Evolutionary conservation across 305 asterid species (phyloP), one percentile per base, ranked within the genome.

Genomic region (Solanum aculeatissimum): DNA sequence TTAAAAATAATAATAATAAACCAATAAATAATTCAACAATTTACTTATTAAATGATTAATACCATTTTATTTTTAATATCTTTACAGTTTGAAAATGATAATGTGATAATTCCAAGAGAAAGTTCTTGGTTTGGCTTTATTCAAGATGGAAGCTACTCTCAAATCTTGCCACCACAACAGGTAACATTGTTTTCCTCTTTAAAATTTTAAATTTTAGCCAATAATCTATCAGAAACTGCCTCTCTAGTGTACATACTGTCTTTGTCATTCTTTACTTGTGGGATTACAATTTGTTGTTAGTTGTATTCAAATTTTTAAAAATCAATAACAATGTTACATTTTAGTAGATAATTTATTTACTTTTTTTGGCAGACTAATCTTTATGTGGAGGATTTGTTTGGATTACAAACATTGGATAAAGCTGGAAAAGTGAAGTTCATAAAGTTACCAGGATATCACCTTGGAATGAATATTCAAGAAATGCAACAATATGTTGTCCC

Each of bases 341-440:
- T 16, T 53, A 80, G 9, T 18, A 69, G 19, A n/a, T 16, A 10
- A n/a, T 21, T 23, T 42, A 25, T 29, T 45, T 16, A 6, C 6
- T 15, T 35, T 9, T 57, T 43, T 84, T 74, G 69, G 83, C 87
- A 90, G 91, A 89, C 90, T 2, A 40, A 86, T 63, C 87, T 89
- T 32, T 91, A 89, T 49, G n/a, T 38, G 0, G 92, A 91, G 86
- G 93, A 91, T 54, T 87, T 86, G 88, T 89, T 91, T 83, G 92
- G 93, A 19, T 79, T 91, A 84, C 87, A 82, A 85, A 87, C 87
- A 32, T 84, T 91, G 82, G 93, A 91, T 81, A 88, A 88, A 38
- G 90, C 88, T 1, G 89, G 91, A 57, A 87, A 84, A 79, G 88
- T 91, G 43, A 86, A 87, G 83, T 89, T 85, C 88, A 81, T 87